Evolutionary conservation across 148 eudicot species (phyloP).

Genomic region (Gaultheria prostrata): DNA sequence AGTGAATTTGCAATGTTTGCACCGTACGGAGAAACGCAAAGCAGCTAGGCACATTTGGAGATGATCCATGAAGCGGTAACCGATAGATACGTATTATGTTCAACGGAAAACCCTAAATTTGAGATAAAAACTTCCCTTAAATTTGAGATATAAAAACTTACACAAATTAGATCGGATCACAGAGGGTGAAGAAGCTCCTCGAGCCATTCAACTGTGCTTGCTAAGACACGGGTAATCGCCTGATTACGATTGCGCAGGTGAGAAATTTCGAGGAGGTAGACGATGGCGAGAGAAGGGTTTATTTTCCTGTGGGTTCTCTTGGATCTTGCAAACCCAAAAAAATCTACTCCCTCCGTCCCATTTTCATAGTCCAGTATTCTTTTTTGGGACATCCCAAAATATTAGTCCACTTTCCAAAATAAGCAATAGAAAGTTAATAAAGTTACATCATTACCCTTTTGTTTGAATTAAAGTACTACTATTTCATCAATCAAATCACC

Average conservation of each 20-base stretch:
- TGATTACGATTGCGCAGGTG: neutral
- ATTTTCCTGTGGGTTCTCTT: no score
- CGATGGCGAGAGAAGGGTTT: neutral
- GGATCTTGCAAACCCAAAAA: no score
- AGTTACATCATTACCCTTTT: no score
- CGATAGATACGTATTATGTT: neutral
- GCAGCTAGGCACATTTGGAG: neutral
- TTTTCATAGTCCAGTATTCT: no score
- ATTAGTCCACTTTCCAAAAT: no score
- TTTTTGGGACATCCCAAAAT: no score
- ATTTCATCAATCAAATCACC: no score
- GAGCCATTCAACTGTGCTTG: neutral
- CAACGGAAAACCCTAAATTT: neutral
- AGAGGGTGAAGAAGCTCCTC: neutral
- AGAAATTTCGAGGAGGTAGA: neutral
- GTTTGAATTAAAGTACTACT: no score
- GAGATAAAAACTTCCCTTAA: neutral
- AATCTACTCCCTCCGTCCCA: no score
- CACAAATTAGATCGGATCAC: neutral
- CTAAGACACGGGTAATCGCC: neutral
- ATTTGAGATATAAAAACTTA: neutral
- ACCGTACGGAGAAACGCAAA: neutral
- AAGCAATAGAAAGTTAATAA: no score
- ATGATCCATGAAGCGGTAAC: neutral
- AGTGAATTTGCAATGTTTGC: neutral